Evolutionary conservation across 768 basidiomycete species (phyloP).

Genomic region (Nidularia sp.): DNA sequence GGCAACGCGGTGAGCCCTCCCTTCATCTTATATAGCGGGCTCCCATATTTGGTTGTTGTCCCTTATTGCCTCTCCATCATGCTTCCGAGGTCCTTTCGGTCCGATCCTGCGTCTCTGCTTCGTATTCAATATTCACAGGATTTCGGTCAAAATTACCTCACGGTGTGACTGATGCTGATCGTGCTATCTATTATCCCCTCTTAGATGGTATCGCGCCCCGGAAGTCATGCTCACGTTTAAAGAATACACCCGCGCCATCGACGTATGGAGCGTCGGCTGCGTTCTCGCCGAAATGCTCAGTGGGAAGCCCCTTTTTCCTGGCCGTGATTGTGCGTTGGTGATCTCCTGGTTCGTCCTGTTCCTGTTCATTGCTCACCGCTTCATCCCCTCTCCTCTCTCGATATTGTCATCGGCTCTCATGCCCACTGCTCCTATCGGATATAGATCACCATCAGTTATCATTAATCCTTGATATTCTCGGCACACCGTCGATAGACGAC

Average conservation of each 20-base stretch:
- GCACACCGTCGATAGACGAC: constrained; percentile 87
- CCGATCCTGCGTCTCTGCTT: too few relatives aligned
- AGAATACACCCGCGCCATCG: constrained; percentile 86
- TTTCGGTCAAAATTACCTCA: too few relatives aligned
- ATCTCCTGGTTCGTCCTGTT: too few relatives aligned
- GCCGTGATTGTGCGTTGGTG: constrained; percentile 73
- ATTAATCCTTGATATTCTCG: constrained; percentile 91
- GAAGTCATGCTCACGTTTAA: constrained; percentile 99
- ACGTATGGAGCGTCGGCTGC: constrained; percentile 86
- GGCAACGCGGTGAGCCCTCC: constrained; percentile 65
- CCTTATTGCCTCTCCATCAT: too few relatives aligned
- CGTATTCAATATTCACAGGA: too few relatives aligned
- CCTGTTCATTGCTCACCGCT: not conserved
- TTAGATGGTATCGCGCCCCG: constrained; percentile 93
- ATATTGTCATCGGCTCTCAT: constrained; percentile 4
- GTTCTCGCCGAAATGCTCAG: constrained; percentile 88
- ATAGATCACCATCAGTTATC: constrained; percentile 91
- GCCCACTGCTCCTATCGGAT: not conserved
- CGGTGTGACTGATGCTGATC: not conserved
- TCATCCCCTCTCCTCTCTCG: constrained; percentile 2
- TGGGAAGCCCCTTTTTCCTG: constrained; percentile 92
- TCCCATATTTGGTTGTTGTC: too few relatives aligned
- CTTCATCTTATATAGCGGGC: constrained; percentile 1
- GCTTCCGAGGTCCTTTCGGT: too few relatives aligned
- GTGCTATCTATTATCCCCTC: not conserved